phyloP scores from a whole-genome alignment of 2,329 filamentous ascomycete species.

The Metarhizium brunneum region DNA sequence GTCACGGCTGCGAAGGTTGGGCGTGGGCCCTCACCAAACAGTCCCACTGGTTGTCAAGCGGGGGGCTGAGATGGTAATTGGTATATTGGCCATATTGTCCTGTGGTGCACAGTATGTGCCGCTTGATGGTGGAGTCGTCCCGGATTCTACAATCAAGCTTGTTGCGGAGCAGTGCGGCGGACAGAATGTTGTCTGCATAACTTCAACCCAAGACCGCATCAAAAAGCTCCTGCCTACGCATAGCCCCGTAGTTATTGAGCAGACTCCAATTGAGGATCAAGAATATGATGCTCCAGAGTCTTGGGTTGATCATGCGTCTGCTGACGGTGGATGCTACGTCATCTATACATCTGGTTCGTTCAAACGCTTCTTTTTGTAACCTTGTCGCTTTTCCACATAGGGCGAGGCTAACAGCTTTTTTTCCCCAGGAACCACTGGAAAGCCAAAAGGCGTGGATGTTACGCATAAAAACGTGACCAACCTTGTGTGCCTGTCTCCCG shows the following conservation, averaged over 20 bases:
- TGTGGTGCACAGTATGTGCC: constrained; percentile 51
- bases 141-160: constrained; percentile 36
- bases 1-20: constrained; percentile 25
- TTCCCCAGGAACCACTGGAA: constrained; percentile 39
- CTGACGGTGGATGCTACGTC: constrained; percentile 33
- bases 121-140: constrained; percentile 44
- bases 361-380: not conserved
- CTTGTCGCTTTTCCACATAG: not conserved
- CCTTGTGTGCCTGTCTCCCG: constrained; percentile 39
- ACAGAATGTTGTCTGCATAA: constrained; percentile 37
- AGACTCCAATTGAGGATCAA: constrained; percentile 3
- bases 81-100: constrained; percentile 46
- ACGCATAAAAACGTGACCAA: constrained; percentile 47
- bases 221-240: constrained; percentile 14
- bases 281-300: constrained; percentile 4
- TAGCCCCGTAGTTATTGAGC: constrained; percentile 20
- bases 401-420: not conserved
- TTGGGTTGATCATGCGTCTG: constrained; percentile 22
- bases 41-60: constrained; percentile 47
- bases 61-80: constrained; percentile 47
- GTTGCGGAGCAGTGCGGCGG: constrained; percentile 38
- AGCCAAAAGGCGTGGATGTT: constrained; percentile 50
- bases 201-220: constrained; percentile 25
- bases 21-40: constrained; percentile 34
- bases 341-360: constrained; percentile 45